Base-by-base conservation (phyloP, 2,329 filamentous ascomycete species). In the Aspergillus aculeatinus region DNA sequence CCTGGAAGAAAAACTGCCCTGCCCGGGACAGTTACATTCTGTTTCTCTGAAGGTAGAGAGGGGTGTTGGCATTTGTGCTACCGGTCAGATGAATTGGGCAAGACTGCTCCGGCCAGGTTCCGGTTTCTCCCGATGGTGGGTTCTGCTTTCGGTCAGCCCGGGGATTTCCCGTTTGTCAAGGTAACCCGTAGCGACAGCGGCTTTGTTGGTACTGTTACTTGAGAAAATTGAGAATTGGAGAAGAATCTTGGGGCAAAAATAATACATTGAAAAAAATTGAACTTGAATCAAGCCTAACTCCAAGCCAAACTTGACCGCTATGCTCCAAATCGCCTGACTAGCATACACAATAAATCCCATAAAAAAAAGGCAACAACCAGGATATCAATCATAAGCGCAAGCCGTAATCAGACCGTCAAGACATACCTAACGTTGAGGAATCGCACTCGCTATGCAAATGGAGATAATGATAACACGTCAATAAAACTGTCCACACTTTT, bases 371-470 rank as follows among this genome's bases (percentile, higher is more conserved):
- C 48, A 27, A 16, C 4, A 35, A 12, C 33, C 52, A 55, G 59
- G 59, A 52, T 49, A 51, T 57, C 42, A 49, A 54, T 55, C 54
- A 54, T 59, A 29, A 59, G 31, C 57, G 48, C 56, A 49, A 57
- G 59, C 59, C 31, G 49, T 54, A 53, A 57, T 54, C 42, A 53
- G 47, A 53, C 48, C 49, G 50, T 56, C 60, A 55, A 58, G 55
- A 19, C 51, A 55, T 50, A 48, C 51, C 52, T 35, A 60, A 57
- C 58, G 57, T 61, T 63, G 59, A 54, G 63, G 56, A 48, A 55
- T 60, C 61, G 60, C 59, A 63, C 60, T 51, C 61, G 64, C 64
- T 66, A 66, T 66, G 64, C 64, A 66, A 60, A 60, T 53, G 52
- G 60, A 60, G 35, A 53, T 53, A 23, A 60, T 21, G 59, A 61